Percentiles rank a stretch among this genome's conserved stretches.
phyloP scores from a whole-genome alignment of 805 yeast species.

The Ogataea trehalophila region DNA sequence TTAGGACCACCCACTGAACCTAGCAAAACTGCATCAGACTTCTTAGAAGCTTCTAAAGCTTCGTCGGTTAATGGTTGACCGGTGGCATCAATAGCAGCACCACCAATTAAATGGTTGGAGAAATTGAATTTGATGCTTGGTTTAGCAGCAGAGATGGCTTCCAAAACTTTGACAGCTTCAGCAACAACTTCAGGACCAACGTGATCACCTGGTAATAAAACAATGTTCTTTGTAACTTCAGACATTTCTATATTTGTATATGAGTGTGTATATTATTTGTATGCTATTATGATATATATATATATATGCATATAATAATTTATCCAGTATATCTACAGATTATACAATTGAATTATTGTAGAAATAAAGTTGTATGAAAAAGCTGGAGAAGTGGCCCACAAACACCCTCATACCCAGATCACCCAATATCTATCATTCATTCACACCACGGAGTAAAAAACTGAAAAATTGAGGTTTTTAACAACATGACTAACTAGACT shows the following conservation, averaged over 20 bases:
- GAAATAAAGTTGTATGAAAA: too few species aligned
- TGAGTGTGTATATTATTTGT: too few species aligned
- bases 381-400: too few species aligned
- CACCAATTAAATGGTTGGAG: conserved; percentile 86
- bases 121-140: conserved; percentile 65
- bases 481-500: too few species aligned
- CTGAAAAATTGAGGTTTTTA: too few species aligned
- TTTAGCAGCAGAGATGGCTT: conserved; percentile 62
- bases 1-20: conserved; percentile 99
- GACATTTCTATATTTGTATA: neutral
- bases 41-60: conserved; percentile 75
- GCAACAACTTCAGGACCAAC: conserved; percentile 87
- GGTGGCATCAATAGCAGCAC: conserved; percentile 97
- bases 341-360: too few species aligned
- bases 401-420: too few species aligned
- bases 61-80: conserved; percentile 89
- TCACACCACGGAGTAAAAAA: too few species aligned
- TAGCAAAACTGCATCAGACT: conserved; percentile 88
- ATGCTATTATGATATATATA: too few species aligned
- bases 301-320: too few species aligned
- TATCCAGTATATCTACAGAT: too few species aligned
- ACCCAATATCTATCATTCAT: too few species aligned
- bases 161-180: conserved; percentile 89
- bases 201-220: conserved; percentile 94
- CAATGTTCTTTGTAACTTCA: conserved; percentile 54